phyloP scores from a whole-genome alignment of 176 grass and related monocot genomes.

The Themeda triandra region DNA sequence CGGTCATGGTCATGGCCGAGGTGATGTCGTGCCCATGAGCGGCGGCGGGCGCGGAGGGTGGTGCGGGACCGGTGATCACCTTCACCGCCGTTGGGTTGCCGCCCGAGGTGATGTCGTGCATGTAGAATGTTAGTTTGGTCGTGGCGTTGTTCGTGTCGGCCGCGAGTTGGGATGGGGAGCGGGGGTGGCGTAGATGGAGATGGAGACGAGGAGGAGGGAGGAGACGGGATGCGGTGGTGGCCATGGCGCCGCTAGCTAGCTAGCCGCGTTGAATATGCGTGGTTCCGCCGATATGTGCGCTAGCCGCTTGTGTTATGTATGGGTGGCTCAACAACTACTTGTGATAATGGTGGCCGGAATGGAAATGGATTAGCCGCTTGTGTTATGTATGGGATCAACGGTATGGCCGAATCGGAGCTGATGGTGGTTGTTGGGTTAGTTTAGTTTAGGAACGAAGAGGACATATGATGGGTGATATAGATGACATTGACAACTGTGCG shows the following conservation, averaged over 20 bases:
- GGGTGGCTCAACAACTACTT: too few species aligned
- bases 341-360: background rate
- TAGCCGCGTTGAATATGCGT: too few species aligned
- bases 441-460: too few species aligned
- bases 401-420: too few species aligned
- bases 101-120: constrained; percentile 2
- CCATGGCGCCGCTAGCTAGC: background rate
- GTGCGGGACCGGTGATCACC: background rate
- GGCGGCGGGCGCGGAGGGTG: accelerated
- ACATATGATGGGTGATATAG: too few species aligned
- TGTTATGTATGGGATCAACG: too few species aligned
- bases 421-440: too few species aligned
- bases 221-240: background rate
- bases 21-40: too few species aligned
- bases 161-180: background rate
- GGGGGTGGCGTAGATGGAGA: background rate
- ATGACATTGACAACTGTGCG: too few species aligned
- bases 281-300: background rate
- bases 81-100: background rate
- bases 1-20: too few species aligned
- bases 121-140: background rate
- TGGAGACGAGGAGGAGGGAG: background rate
- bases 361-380: too few species aligned
- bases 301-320: too few species aligned
- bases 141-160: background rate